Evolutionary conservation across 805 yeast genomes (phyloP).

Genomic region (Saccharomycopsis guyanensis): DNA sequence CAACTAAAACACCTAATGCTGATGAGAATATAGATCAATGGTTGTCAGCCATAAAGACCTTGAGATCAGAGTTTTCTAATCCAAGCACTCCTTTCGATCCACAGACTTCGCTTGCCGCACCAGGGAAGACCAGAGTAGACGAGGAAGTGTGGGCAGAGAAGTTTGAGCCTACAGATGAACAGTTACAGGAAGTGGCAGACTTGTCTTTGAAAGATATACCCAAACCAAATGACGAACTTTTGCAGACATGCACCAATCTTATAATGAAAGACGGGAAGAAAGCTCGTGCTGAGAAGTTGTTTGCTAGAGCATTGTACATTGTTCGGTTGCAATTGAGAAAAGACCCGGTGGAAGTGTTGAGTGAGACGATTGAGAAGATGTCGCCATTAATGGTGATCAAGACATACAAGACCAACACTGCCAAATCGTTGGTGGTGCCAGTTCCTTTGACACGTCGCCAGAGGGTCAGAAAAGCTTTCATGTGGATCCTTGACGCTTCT

Average conservation of each 20-base stretch:
- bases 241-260: slow-evolving; percentile 73
- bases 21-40: slow-evolving; percentile 33
- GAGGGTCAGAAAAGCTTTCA: slow-evolving; percentile 78
- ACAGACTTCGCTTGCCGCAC: slow-evolving; percentile 34
- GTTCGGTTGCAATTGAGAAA: slow-evolving; percentile 62
- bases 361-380: slow-evolving; percentile 67
- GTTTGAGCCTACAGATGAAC: slow-evolving; percentile 59
- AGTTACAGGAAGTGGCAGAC: slow-evolving; percentile 46
- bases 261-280: slow-evolving; percentile 92
- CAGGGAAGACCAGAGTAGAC: slow-evolving; percentile 32
- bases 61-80: slow-evolving; percentile 32
- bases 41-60: slow-evolving; percentile 34
- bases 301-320: slow-evolving; percentile 73
- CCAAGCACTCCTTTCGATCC: slow-evolving; percentile 31
- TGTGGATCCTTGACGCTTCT: slow-evolving; percentile 85
- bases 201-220: slow-evolving; percentile 53
- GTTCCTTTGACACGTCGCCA: slow-evolving; percentile 76
- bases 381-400: slow-evolving; percentile 79
- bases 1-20: slow-evolving; percentile 19
- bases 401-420: slow-evolving; percentile 75
- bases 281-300: slow-evolving; percentile 62
- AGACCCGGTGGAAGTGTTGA: slow-evolving; percentile 75
- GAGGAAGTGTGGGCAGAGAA: slow-evolving; percentile 26
- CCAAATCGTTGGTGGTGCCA: slow-evolving; percentile 76
- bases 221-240: slow-evolving; percentile 53